A percentile compares a stretch with the other conserved stretches of the same genome.
Evolutionary conservation across 306 rosid genomes (phyloP).

Genomic region (Cicer cuneatum): DNA sequence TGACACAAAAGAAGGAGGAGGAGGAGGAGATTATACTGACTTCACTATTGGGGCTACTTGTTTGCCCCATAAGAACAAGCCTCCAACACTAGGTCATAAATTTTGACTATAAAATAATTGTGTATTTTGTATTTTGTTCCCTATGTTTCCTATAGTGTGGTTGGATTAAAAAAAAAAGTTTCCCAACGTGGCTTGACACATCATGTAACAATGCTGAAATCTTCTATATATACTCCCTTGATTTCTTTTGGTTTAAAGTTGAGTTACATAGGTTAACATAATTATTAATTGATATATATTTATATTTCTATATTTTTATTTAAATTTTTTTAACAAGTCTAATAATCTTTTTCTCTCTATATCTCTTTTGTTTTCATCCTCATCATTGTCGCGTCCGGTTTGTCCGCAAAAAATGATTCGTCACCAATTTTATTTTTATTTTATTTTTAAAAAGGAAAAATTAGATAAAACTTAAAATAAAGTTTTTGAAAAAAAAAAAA

Average conservation of each 20-base stretch:
- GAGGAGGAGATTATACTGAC: conserved; percentile 22
- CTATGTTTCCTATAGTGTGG: neutral
- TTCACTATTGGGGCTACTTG: conserved; percentile 52
- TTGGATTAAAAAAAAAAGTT: no score
- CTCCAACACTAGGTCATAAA: conserved; percentile 45
- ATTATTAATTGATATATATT: no score
- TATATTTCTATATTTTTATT: no score
- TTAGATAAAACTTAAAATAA: no score
- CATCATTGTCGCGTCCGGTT: no score
- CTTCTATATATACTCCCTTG: neutral
- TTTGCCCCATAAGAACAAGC: conserved; percentile 45
- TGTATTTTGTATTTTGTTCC: neutral
- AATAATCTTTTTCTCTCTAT: no score
- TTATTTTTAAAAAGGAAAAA: no score
- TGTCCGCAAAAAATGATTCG: no score
- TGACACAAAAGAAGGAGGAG: conserved; percentile 23
- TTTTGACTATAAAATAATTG: neutral
- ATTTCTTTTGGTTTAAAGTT: neutral
- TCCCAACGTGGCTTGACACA: neutral
- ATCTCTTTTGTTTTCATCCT: no score
- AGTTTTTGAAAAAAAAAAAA: no score
- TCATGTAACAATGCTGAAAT: neutral
- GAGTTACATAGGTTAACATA: neutral
- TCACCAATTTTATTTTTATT: no score
- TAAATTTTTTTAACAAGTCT: no score